Conservation (phyloP, 2,329 filamentous ascomycete species). For the Hypoxylon sp. region DNA sequence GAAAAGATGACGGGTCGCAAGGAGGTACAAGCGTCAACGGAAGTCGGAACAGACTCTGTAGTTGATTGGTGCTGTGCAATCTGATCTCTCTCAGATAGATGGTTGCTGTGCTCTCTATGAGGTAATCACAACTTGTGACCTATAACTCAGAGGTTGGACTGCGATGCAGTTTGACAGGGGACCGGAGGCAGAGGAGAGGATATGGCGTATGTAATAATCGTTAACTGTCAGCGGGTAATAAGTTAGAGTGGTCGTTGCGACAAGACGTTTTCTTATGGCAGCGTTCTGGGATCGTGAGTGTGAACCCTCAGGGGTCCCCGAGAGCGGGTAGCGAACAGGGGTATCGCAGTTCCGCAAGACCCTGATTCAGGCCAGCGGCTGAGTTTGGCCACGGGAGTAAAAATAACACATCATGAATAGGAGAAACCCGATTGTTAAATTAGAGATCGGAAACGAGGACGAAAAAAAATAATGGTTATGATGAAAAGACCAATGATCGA, state of each 20-base stretch:
- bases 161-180: too few species aligned
- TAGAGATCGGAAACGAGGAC: not conserved
- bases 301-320: constrained; percentile 34
- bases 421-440: not conserved
- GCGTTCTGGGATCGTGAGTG: constrained; percentile 23
- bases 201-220: too few species aligned
- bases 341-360: constrained; percentile 33
- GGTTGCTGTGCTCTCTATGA: constrained; percentile 39
- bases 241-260: constrained; percentile 21
- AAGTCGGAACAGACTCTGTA: constrained; percentile 37
- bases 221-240: constrained; percentile 5
- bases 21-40: constrained; percentile 33
- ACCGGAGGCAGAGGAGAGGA: too few species aligned
- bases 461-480: not conserved
- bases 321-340: constrained; percentile 35
- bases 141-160: constrained; percentile 27
- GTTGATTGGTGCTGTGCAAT: constrained; percentile 44
- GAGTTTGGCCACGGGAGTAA: constrained; percentile 13
- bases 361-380: constrained; percentile 37
- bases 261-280: constrained; percentile 12
- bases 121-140: constrained; percentile 34
- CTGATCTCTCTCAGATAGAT: constrained; percentile 37
- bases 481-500: too few species aligned
- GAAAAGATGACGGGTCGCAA: constrained; percentile 35
- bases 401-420: constrained; percentile 6